Evolutionary conservation across 2,329 filamentous ascomycete species (phyloP).

Genomic region (Fusarium continuum): DNA sequence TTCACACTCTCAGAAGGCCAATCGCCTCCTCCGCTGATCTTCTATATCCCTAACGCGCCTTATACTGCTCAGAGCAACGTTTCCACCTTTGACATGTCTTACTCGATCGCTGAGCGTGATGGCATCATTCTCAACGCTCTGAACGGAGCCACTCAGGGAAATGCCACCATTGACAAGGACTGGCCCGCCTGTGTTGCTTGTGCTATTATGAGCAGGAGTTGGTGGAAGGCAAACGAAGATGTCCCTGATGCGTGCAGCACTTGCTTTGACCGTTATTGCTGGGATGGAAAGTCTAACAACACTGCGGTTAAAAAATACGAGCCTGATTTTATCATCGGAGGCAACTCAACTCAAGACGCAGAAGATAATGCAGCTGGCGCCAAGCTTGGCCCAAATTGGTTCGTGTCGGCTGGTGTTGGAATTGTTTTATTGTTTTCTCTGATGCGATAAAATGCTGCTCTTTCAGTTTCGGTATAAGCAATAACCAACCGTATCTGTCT

Average conservation of each 20-base stretch:
- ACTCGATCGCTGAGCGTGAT: slow-evolving; percentile 74
- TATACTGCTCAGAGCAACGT: slow-evolving; percentile 81
- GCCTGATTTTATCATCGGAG: slow-evolving; percentile 41
- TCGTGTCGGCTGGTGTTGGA: slow-evolving; percentile 1
- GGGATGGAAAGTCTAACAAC: slow-evolving; percentile 75
- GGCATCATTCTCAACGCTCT: slow-evolving; percentile 87
- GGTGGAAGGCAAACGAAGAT: slow-evolving; percentile 72
- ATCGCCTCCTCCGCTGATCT: slow-evolving; percentile 70
- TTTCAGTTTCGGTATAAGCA: too few relatives aligned
- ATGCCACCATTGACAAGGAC: slow-evolving; percentile 74
- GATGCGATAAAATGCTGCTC: not conserved
- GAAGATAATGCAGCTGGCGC: not conserved
- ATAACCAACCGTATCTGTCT: too few relatives aligned
- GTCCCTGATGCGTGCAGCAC: slow-evolving; percentile 76
- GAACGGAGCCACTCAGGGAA: slow-evolving; percentile 82
- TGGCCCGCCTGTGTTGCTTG: slow-evolving; percentile 93
- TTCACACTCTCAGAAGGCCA: slow-evolving; percentile 50
- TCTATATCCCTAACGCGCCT: slow-evolving; percentile 83
- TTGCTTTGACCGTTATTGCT: slow-evolving; percentile 89
- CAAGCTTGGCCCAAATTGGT: not conserved
- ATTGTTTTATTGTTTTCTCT: not conserved
- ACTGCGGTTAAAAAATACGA: slow-evolving; percentile 47
- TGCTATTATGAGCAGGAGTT: slow-evolving; percentile 80
- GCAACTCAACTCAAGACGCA: slow-evolving; percentile 27
- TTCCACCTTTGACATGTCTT: slow-evolving; percentile 76